Evolutionary conservation across 1,284 basidiomycete species (phyloP).

Genomic region (Sparassis latifolia): DNA sequence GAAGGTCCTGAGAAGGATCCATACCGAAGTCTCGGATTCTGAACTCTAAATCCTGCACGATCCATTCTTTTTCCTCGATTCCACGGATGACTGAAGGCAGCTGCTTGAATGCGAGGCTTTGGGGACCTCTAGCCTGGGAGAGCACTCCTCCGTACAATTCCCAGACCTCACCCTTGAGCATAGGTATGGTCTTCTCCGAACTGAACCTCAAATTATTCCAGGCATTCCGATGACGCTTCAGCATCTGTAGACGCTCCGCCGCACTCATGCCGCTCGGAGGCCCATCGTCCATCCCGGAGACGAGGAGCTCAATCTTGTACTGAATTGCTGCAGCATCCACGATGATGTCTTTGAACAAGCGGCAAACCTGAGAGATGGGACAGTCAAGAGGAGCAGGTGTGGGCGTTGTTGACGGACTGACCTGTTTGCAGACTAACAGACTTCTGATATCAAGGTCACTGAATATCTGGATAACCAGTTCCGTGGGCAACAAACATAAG

Average conservation of each 20-base stretch:
- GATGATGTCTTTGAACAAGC: slow-evolving; percentile 32
- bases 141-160: slow-evolving; percentile 59
- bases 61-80: slow-evolving; percentile 44
- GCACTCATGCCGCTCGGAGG: slow-evolving; percentile 21
- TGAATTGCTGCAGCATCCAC: slow-evolving; percentile 33
- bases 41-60: slow-evolving; percentile 31
- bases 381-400: background rate
- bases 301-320: slow-evolving; percentile 48
- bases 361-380: slow-evolving; percentile 36
- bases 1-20: slow-evolving; percentile 56
- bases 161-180: slow-evolving; percentile 32
- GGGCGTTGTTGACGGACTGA: slow-evolving; percentile 13
- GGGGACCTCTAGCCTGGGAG: slow-evolving; percentile 33
- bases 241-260: slow-evolving; percentile 33
- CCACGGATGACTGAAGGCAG: slow-evolving; percentile 42
- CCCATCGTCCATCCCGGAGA: slow-evolving; percentile 42
- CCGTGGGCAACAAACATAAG: slow-evolving; percentile 18
- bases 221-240: slow-evolving; percentile 37
- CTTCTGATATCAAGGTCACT: slow-evolving; percentile 23
- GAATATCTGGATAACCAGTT: slow-evolving; percentile 24
- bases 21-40: slow-evolving; percentile 52
- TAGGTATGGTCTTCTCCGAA: slow-evolving; percentile 29
- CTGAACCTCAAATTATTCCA: slow-evolving; percentile 43
- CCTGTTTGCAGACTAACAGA: slow-evolving; percentile 36
- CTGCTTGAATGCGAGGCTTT: slow-evolving; percentile 37